phyloP scores from a whole-genome alignment of 1,284 basidiomycete genomes.

The Malassezia yamatoensis region DNA sequence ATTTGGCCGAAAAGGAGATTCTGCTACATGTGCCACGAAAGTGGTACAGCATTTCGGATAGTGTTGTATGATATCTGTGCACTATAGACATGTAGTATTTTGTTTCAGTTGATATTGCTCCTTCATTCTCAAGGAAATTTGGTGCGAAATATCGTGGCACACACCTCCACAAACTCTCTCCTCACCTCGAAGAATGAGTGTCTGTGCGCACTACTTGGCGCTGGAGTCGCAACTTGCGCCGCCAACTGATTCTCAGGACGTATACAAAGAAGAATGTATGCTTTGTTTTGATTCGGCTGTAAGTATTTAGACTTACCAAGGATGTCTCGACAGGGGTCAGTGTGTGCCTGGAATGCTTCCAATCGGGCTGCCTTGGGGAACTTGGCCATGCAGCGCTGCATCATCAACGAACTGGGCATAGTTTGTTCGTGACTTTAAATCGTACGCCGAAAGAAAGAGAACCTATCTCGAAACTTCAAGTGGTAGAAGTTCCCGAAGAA shows the following conservation, averaged over 20 bases:
- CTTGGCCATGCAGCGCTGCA: slow-evolving; percentile 33
- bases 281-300: slow-evolving; percentile 70
- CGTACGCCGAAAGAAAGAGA: slow-evolving; percentile 59
- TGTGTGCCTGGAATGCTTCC: slow-evolving; percentile 86
- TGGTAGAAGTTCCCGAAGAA: slow-evolving; percentile 69
- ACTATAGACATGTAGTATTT: no score
- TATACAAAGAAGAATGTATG: slow-evolving; percentile 81
- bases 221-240: slow-evolving; percentile 24
- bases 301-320: slow-evolving; percentile 53
- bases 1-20: slow-evolving; percentile 61
- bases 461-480: slow-evolving; percentile 80
- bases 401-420: slow-evolving; percentile 56
- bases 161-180: no score
- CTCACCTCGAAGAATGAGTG: not conserved
- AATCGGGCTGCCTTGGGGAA: slow-evolving; percentile 55
- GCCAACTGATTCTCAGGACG: slow-evolving; percentile 30
- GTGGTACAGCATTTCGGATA: slow-evolving; percentile 39
- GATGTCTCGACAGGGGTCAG: slow-evolving; percentile 64
- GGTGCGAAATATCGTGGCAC: not conserved
- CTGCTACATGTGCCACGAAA: slow-evolving; percentile 48
- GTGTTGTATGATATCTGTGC: not conserved
- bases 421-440: slow-evolving; percentile 70
- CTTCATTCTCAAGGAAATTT: no score
- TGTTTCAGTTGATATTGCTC: no score
- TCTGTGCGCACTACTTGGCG: slow-evolving; percentile 15